Conservation (phyloP, 352 stramenopile genomes). For the Phytophthora vignae region DNA sequence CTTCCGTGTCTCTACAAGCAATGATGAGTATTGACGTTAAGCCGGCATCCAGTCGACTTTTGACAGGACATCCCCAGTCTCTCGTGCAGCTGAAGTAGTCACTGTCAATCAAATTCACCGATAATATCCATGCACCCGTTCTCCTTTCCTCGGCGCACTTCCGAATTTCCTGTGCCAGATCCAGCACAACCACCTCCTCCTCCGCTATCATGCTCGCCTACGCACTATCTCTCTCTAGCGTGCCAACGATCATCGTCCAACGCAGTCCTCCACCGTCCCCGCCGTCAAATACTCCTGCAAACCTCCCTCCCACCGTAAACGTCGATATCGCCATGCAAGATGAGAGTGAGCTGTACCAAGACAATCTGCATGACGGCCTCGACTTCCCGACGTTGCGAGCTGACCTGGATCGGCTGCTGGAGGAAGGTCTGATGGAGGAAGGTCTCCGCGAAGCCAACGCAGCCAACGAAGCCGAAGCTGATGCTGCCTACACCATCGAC, state of each 20-base stretch:
- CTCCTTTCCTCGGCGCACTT: slow-evolving; percentile 24
- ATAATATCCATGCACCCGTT: background rate
- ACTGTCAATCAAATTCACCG: background rate
- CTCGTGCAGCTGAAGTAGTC: background rate
- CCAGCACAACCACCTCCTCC: background rate
- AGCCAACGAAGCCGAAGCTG: slow-evolving; percentile 1
- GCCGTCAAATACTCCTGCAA: background rate
- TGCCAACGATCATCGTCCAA: background rate
- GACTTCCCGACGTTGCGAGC: slow-evolving; percentile 32
- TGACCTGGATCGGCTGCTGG: slow-evolving; percentile 35
- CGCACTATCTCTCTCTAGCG: slow-evolving; percentile 14
- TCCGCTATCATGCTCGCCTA: slow-evolving; percentile 28
- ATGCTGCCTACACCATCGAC: slow-evolving; percentile 7
- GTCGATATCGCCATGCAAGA: slow-evolving; percentile 5
- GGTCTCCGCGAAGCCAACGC: background rate
- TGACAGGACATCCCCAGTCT: too few species aligned
- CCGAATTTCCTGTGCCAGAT: slow-evolving; percentile 16
- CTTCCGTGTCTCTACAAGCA: too few species aligned
- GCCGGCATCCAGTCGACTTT: too few species aligned
- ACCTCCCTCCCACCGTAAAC: background rate
- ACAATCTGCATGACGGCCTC: slow-evolving; percentile 26
- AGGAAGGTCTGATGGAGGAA: slow-evolving; percentile 32
- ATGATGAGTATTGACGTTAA: too few species aligned
- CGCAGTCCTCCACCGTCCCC: background rate
- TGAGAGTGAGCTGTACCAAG: slow-evolving; percentile 9